Conservation (phyloP, 2,329 filamentous ascomycete genomes). For the Neonectria magnoliae region DNA sequence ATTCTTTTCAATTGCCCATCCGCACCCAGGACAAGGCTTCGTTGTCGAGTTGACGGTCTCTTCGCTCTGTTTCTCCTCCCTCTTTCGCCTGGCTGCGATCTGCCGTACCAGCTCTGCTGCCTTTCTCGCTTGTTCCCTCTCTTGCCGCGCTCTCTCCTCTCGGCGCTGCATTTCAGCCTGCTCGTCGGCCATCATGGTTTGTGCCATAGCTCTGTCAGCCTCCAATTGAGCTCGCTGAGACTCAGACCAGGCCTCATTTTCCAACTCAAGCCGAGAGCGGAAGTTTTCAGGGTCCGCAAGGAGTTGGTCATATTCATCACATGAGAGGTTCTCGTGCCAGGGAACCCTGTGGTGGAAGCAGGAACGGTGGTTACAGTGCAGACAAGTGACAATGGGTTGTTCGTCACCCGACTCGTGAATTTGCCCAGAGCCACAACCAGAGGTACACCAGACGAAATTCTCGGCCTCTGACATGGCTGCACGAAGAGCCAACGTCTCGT, state of each 20-base stretch:
- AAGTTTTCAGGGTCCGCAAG: constrained; percentile 52
- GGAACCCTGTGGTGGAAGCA: constrained; percentile 55
- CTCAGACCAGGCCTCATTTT: constrained; percentile 48
- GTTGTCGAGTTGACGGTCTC: constrained; percentile 44
- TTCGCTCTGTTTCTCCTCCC: constrained; percentile 49
- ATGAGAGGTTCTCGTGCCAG: constrained; percentile 55
- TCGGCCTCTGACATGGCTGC: constrained; percentile 54
- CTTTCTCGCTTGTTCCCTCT: constrained; percentile 38
- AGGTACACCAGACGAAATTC: constrained; percentile 64
- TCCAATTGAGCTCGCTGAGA: constrained; percentile 60
- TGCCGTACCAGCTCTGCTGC: constrained; percentile 42
- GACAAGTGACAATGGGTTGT: constrained; percentile 55
- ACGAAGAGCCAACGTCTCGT: constrained; percentile 56
- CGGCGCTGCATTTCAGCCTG: constrained; percentile 38
- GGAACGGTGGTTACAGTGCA: constrained; percentile 51
- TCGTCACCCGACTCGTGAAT: constrained; percentile 55
- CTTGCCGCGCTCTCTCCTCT: constrained; percentile 36
- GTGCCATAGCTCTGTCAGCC: constrained; percentile 51
- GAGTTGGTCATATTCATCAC: constrained; percentile 54
- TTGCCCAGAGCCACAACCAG: constrained; percentile 62
- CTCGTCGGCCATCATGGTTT: constrained; percentile 46
- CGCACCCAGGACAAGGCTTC: constrained; percentile 52
- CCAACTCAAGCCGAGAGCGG: constrained; percentile 49
- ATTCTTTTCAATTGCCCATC: constrained; percentile 53
- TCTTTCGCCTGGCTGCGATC: constrained; percentile 42